Base-by-base conservation (phyloP, 2,329 filamentous ascomycete genomes). In the Scolecobasidium constrictum region DNA sequence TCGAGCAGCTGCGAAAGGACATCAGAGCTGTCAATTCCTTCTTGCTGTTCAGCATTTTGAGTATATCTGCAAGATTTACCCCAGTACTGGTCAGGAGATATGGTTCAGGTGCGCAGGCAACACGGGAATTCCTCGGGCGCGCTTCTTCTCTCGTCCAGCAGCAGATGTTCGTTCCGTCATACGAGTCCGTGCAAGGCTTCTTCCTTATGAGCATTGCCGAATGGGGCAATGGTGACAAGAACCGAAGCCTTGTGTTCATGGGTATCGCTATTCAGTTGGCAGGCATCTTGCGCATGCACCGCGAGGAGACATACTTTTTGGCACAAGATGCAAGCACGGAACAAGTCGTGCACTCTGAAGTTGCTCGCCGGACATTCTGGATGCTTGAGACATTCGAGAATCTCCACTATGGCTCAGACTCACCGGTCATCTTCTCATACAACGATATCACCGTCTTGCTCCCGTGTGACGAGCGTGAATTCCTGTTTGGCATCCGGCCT, bases 161-260 rank as follows among this genome's bases (percentile, higher is more conserved):
- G 9, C 7, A 37, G 35, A 37, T 37, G 35, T 78, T 45, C 31
- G 66, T 68, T 42, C 68, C 73, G 0, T 73, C 66, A 0, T 52
- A 78, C 15, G 71, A 77, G 50, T 62, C 68, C 33, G 76, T 72
- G 40, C 74, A 78, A 53, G 73, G 67, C 1, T 77, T 77, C 46
- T 77, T 76, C 48, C 56, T 78, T 3, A 58, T 78, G 13, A 75
- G 72, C 50, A 69, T 78, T 43, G 72, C 73, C 4, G 73, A 78
- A 48, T 73, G 77, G 51, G 72, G 72, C 12, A 73, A 68, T 41
- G 73, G 71, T 0, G 58, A 70, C 48, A 68, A 65, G 33, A 71
- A 73, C 40, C 63, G 61, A 42, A 77, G 17, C 38, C 43, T 75
- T 66, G 60, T 61, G 26, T 52, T 63, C 36, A 64, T 64, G 61